phyloP scores from a whole-genome alignment of 306 rosid genomes.

The Coriaria nepalensis region DNA sequence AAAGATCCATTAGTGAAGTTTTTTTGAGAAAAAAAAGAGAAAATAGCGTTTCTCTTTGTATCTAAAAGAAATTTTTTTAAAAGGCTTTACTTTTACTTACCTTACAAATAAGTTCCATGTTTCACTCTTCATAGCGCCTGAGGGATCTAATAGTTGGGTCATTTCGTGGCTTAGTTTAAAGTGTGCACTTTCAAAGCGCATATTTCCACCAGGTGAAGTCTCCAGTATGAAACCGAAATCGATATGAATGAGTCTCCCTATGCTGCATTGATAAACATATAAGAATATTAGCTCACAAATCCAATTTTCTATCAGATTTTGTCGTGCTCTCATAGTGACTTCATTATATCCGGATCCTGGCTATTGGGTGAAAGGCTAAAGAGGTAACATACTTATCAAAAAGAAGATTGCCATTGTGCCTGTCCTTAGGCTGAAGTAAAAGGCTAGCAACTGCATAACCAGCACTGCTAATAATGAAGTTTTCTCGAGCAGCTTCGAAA shows the following conservation, averaged over 20 bases:
- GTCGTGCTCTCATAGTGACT: too few species aligned
- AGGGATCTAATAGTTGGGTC: conserved; percentile 95
- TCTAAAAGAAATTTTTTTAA: too few species aligned
- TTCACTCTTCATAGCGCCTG: conserved; percentile 89
- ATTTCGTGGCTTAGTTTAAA: conserved; percentile 98
- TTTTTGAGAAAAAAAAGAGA: neutral
- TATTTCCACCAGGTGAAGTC: conserved; percentile 95
- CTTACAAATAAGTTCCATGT: conserved; percentile 91
- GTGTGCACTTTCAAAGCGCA: conserved; percentile 98
- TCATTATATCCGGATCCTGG: too few species aligned
- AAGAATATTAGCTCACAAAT: neutral
- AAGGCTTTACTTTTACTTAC: conserved; percentile 15
- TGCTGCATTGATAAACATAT: conserved; percentile 38
- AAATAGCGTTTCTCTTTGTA: too few species aligned
- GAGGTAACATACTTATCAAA: conserved; percentile 51
- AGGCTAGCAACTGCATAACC: conserved; percentile 99
- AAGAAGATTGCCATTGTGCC: conserved; percentile 94
- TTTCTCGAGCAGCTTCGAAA: conserved; percentile 93
- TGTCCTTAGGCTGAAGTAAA: conserved; percentile 95
- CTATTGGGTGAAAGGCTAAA: neutral
- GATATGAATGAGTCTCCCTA: conserved; percentile 86
- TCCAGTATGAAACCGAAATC: conserved; percentile 96
- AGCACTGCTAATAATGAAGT: conserved; percentile 85
- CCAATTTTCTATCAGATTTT: too few species aligned
- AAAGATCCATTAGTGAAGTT: too few species aligned